Base-by-base conservation (phyloP, 352 stramenopile species). In the Globisporangium mamillatum region DNA sequence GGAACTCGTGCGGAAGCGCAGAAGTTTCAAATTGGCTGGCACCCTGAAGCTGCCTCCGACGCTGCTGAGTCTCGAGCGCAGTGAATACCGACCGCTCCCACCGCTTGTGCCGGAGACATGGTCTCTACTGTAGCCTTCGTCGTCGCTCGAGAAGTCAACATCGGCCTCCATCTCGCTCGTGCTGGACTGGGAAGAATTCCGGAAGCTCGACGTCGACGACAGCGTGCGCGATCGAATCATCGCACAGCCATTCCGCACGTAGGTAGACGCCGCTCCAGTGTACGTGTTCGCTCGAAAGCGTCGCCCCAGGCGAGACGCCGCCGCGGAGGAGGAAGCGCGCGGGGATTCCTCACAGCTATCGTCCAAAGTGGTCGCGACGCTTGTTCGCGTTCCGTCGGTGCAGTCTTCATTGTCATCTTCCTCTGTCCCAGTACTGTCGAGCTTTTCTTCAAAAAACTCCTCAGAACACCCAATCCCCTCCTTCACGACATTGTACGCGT, bases 131-230 rank as follows among this genome's bases (percentile, higher is more conserved):
- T 80, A 89, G 38, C 76, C 81, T 54, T 84, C 78, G 53, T 88
- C 78, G 29, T 89, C 81, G 63, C 81, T 88, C 3, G 83, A 90
- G 44, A 90, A 90, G 36, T 84, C 78, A 22, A 77, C 77, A 29
- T 79, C 77, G 50, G 87, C 61, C 18, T 66, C 67, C 8, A 64
- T 34, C 12, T 70, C 54, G 52, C 29, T 73, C 14, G 29, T 64
- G 32, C 22, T 36, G 22, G 54, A n/a, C 6, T 61, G 46, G n/a
- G 66, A 63, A 12, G 61, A 60, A 24, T 38, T 24, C 0, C 60
- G 60, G n/a, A 65, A 69, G 36, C 41, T 69, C 38, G 46, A 52
- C 7, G 60, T 41, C 4, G 62, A 61, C 46, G 67, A 70, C 32
- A 73, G 63, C 14, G 67, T 70, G 4, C 67, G 67, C 3, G 54